Conservation (phyloP, 2,329 filamentous ascomycete genomes). For the Aureobasidium zeae region DNA sequence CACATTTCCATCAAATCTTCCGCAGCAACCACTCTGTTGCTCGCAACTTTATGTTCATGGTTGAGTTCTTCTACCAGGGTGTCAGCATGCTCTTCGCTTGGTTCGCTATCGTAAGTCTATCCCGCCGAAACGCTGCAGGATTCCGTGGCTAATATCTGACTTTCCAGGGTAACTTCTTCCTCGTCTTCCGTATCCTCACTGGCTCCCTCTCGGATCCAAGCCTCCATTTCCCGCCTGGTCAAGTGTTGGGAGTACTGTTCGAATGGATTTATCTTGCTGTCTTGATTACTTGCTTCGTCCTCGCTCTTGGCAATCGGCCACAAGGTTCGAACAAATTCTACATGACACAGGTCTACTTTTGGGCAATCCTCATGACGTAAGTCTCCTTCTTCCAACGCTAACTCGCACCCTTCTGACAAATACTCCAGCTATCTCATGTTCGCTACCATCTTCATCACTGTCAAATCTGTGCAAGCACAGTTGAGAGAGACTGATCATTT, state of each 20-base stretch:
- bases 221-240: slow-evolving; percentile 67
- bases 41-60: slow-evolving; percentile 78
- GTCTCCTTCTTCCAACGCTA: slow-evolving; percentile 27
- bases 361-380: slow-evolving; percentile 87
- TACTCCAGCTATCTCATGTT: slow-evolving; percentile 71
- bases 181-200: slow-evolving; percentile 95
- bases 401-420: slow-evolving; percentile 1
- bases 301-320: slow-evolving; percentile 88
- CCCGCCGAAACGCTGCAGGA: background rate
- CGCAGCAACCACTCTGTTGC: slow-evolving; percentile 81
- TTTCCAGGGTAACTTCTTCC: slow-evolving; percentile 77
- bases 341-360: slow-evolving; percentile 97
- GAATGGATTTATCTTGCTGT: slow-evolving; percentile 93
- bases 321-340: slow-evolving; percentile 91
- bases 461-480: slow-evolving; percentile 70
- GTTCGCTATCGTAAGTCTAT: slow-evolving; percentile 67
- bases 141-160: slow-evolving; percentile 16
- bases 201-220: slow-evolving; percentile 62
- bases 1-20: slow-evolving; percentile 94
- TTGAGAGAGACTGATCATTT: slow-evolving; percentile 54
- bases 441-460: slow-evolving; percentile 87
- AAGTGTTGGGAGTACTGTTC: slow-evolving; percentile 78
- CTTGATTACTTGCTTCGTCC: slow-evolving; percentile 86
- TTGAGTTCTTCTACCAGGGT: slow-evolving; percentile 92
- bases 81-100: slow-evolving; percentile 97